Percentiles rank a stretch among this genome's conserved stretches.
Evolutionary conservation across 371 early-diverging fungal genomes (phyloP).

Genomic region (Chytridium lagenaria): DNA sequence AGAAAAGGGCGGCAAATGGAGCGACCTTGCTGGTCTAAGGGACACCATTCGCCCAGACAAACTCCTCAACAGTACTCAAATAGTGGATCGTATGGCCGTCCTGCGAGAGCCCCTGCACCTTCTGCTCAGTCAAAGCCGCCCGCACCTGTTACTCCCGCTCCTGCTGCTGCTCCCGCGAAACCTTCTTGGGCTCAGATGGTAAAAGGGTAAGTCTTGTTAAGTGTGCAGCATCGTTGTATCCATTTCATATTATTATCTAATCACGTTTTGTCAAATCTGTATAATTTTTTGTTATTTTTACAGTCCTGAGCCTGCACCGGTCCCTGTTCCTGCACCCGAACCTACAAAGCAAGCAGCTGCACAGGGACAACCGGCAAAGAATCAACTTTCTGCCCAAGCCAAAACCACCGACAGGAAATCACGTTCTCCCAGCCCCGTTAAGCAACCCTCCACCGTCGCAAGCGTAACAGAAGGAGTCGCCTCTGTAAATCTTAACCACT

Average conservation of each 20-base stretch:
- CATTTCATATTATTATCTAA: no score
- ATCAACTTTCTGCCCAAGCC: constrained; percentile 33
- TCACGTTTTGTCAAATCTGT: no score
- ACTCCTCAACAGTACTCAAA: no score
- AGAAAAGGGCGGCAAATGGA: constrained; percentile 30
- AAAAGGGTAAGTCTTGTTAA: constrained; percentile 63
- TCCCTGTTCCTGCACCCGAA: constrained; percentile 45
- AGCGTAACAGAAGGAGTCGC: constrained; percentile 17
- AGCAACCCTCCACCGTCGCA: constrained; percentile 14
- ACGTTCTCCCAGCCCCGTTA: constrained; percentile 24
- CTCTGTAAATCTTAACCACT: constrained; percentile 6
- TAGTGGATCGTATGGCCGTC: no score
- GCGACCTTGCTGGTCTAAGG: constrained; percentile 15
- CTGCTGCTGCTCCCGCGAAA: constrained; percentile 35
- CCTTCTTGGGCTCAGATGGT: constrained; percentile 80
- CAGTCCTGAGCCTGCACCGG: constrained; percentile 56
- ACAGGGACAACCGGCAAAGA: constrained; percentile 24
- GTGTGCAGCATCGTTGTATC: constrained; percentile 13
- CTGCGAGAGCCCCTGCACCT: constrained; percentile 23
- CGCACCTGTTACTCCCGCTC: constrained; percentile 1
- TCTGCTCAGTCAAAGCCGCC: constrained; percentile 12
- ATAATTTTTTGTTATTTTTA: constrained; percentile 18
- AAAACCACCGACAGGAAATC: constrained; percentile 36
- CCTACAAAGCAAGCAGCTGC: constrained; percentile 30
- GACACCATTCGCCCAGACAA: no score